Conservation (phyloP, 208 protist genomes). For the Leptomonas pyrrhocoris region DNA sequence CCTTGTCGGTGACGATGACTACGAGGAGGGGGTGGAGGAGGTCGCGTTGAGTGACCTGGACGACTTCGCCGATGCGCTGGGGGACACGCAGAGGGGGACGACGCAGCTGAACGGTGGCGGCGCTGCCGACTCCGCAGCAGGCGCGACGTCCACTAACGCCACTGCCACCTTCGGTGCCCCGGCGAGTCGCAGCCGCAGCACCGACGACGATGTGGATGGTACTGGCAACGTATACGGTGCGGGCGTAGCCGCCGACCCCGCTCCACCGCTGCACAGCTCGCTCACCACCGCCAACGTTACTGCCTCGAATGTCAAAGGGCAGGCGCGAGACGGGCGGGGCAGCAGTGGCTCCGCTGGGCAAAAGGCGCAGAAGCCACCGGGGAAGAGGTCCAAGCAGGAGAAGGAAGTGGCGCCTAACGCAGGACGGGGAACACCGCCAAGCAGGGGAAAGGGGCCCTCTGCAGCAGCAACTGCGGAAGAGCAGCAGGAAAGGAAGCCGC, state of each 20-base stretch:
- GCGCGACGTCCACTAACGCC: background rate
- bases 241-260: background rate
- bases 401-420: background rate
- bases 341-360: background rate
- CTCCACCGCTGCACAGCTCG: background rate
- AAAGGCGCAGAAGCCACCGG: background rate
- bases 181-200: background rate
- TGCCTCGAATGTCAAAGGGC: background rate
- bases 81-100: slow-evolving; percentile 15
- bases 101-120: slow-evolving; percentile 1
- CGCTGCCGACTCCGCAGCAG: background rate
- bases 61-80: background rate
- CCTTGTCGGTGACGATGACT: slow-evolving; percentile 14
- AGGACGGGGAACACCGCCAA: background rate
- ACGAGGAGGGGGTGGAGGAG: background rate
- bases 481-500: background rate
- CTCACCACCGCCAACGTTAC: slow-evolving; percentile 6
- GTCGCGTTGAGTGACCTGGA: background rate
- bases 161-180: background rate
- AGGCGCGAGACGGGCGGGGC: background rate
- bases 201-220: no score
- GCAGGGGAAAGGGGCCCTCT: background rate
- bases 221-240: background rate
- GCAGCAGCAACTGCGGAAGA: background rate
- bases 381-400: background rate